phyloP scores from a whole-genome alignment of 768 basidiomycete species.

The Leccinum olivaceopallidum region DNA sequence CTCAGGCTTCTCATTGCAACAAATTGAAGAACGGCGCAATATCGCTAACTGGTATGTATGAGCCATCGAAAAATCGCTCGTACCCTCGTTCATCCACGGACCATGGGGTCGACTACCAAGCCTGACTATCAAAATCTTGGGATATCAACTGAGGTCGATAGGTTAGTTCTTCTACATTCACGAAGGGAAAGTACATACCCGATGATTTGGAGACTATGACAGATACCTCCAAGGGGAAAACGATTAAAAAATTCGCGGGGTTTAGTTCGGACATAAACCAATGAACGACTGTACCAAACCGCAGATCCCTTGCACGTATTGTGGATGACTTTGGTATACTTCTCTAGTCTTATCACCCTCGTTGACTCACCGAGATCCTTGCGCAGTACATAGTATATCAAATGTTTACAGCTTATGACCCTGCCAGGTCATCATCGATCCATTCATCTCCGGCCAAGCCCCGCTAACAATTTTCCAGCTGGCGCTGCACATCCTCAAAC shows the following conservation, averaged over 20 bases:
- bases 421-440: background rate
- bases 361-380: background rate
- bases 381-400: background rate
- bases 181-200: background rate
- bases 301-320: background rate
- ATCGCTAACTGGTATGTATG: background rate
- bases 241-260: background rate
- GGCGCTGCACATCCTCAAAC: background rate
- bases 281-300: background rate
- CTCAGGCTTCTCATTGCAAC: background rate
- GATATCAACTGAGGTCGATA: background rate
- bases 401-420: background rate
- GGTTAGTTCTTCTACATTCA: background rate
- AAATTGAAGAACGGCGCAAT: constrained; percentile 22
- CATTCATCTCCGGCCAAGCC: background rate
- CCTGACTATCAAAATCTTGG: background rate
- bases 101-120: background rate
- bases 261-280: background rate
- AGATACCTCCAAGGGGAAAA: background rate
- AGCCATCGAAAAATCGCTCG: background rate
- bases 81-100: background rate
- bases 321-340: background rate
- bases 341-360: background rate
- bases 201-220: background rate
- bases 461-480: background rate